Evolutionary conservation across 495 filamentous ascomycete genomes (phyloP), one percentile per base, ranked within the genome.

Genomic region (Glonium stellatum): DNA sequence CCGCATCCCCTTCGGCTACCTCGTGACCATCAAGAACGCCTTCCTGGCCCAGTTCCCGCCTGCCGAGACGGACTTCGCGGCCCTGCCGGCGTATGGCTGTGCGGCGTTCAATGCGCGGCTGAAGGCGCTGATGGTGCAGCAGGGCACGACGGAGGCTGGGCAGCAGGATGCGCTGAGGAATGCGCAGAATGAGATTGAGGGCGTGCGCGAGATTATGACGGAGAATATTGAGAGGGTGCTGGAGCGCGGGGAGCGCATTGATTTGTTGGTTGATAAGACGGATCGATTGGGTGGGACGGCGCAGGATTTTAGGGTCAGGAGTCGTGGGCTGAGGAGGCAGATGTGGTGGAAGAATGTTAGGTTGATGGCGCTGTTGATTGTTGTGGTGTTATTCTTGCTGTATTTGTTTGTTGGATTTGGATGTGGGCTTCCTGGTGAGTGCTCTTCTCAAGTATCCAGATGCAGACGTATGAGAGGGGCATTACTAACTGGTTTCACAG

Each of bases 271-370:
- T 34, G 92, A 97, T 70, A 99, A 97, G 84, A 99, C 95, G 60
- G 92, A 96, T 70, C 78, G 90, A 60, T 70, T 97, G 51, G 91
- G 91, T 10, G 88, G 87, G 6, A 89, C 81, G 70, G 90, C 92
- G 59, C 80, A 86, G 69, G 92, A 97, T 75, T 97, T 97, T 70
- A 74, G 91, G 54, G 82, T 96, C n/a, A 76, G 90, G 62, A 90
- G 86, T 69, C 78, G 88, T 25, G 89, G 89, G 0, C 71, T 99
- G 71, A 87, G 92, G 77, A 79, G 93, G 72, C 78, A 83, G 68
- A 97, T 97, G 95, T 99, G 93, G 93, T 99, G 92, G 92, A 98
- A 98, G 86, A 98, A 98, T 76, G 80, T 92, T 19, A 93, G 95
- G 64, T 60, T 78, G 69, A 97, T 97, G 91, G 84, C 83, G 37